These are phyloP conservation scores for Tremellales sp. DNA, from an alignment of 1,284 basidiomycete species.

Conservation along the genomic window DNA sequence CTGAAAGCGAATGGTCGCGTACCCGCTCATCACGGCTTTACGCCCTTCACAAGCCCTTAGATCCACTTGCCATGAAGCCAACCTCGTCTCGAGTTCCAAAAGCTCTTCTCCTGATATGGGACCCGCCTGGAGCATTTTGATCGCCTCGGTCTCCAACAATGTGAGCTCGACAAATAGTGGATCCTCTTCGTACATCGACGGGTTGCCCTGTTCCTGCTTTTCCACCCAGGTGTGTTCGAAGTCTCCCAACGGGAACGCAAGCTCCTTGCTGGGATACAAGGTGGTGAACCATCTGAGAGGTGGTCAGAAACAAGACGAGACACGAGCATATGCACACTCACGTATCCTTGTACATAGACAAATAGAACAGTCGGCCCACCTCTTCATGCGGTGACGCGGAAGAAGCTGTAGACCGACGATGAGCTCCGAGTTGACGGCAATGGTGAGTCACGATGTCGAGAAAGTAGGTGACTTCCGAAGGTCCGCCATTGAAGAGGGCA, in stretches of 20 bases:
- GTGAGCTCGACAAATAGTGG: not conserved
- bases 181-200: not conserved
- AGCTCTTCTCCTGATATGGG: no score
- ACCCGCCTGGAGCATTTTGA: no score
- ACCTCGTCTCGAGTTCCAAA: not conserved
- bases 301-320: not conserved
- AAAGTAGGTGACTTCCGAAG: not conserved
- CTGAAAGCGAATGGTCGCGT: not conserved
- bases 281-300: not conserved
- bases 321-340: not conserved
- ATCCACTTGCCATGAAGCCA: not conserved
- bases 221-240: not conserved
- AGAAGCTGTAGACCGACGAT: not conserved
- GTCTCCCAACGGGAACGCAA: not conserved
- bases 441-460: not conserved
- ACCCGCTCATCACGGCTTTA: not conserved
- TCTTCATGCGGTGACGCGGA: no score
- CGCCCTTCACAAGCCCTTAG: not conserved
- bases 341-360: slow-evolving; percentile 3
- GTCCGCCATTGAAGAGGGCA: not conserved
- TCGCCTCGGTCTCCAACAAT: slow-evolving; percentile 1
- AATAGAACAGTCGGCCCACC: not conserved
- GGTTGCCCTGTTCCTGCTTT: no score
- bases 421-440: not conserved
- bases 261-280: not conserved